Evolutionary conservation across 75 land plant species (phyloP).

Genomic region (Isoetes taiwanensis): DNA sequence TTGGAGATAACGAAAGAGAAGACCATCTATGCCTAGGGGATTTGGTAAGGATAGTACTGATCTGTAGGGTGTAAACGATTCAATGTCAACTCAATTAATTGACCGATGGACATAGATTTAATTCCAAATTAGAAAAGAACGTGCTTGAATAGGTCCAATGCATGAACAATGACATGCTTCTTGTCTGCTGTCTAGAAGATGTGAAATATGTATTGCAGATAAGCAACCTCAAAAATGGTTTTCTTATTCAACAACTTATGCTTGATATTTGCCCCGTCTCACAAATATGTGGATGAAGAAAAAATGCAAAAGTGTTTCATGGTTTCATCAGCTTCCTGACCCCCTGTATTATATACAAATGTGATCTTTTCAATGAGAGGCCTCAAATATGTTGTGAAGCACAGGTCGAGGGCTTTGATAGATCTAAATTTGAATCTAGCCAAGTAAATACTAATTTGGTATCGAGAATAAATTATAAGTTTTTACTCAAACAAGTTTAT

Average conservation of each 20-base stretch:
- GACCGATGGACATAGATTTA: no score
- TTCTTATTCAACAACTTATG: constrained; percentile 42
- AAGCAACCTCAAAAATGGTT: constrained; percentile 56
- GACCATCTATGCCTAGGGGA: no score
- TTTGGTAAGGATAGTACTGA: no score
- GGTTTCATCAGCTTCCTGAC: constrained; percentile 77
- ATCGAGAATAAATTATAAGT: no score
- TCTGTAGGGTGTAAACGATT: no score
- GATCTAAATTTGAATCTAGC: constrained; percentile 45
- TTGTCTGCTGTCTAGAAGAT: constrained; percentile 72
- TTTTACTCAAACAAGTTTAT: no score
- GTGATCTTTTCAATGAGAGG: constrained; percentile 34
- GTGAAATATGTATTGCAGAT: constrained; percentile 75
- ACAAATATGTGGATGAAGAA: constrained; percentile 52
- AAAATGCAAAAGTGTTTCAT: constrained; percentile 57
- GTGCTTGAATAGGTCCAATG: constrained; percentile 55
- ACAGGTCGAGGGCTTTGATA: constrained; percentile 60
- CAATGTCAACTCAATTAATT: no score
- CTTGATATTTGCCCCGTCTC: constrained; percentile 79
- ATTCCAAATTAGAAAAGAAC: constrained; percentile 58
- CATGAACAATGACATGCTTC: constrained; percentile 46
- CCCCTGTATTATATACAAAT: constrained; percentile 73
- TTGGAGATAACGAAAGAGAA: no score
- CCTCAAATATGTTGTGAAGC: constrained; percentile 66
- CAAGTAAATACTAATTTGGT: constrained; percentile 55